Base-by-base conservation (phyloP, 2,329 filamentous ascomycete genomes). In the Cordyceps farinosa region DNA sequence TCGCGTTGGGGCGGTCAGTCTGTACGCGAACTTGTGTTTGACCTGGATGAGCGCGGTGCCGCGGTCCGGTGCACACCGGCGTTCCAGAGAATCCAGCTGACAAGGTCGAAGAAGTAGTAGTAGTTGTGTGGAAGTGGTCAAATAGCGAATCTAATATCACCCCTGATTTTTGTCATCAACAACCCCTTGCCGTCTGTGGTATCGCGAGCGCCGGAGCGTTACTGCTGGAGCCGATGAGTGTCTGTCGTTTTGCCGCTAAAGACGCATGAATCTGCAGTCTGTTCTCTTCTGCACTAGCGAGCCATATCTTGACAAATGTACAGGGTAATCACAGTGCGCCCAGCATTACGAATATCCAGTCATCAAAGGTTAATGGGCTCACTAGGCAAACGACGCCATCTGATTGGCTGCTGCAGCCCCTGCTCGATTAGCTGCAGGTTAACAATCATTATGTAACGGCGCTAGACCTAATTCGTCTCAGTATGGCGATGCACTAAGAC, bases 371-470 rank as follows among this genome's bases (percentile, higher is more conserved):
- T 22, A 52, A 34, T 52, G 57, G 57, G 13, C 3, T 30, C 5
- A 6, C 4, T 1, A n/a, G 5, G 3, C 22, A 15, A 40, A 9
- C 32, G 5, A 5, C 5, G 22, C 13, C 7, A 36, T 30, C 6
- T 52, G 36, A 58, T 63, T 63, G 61, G 61, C 45, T 29, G 13
- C 13, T 29, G 9, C 4, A 10, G 8, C 5, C n/a, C 15, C 32
- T 6, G 29, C 29, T 32, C 29, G 36, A 53, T 63, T 52, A 52
- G 47, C 61, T 10, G 30, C 45, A 32, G 52, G 45, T 63, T 58
- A 57, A 63, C 45, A 57, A 63, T 50, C 61, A 63, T 57, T 57
- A 62, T 58, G 45, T 63, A 63, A 63, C 29, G n/a, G 27, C 45
- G 61, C 61, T 58, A 57, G 47, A 36, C 52, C 61, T 13, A 36